Percentiles rank a stretch among this genome's conserved stretches.
These are phyloP conservation scores for Monilinia vaccinii-corymbosi DNA, from an alignment of 2,329 filamentous ascomycete genomes.

Conservation along the genomic window DNA sequence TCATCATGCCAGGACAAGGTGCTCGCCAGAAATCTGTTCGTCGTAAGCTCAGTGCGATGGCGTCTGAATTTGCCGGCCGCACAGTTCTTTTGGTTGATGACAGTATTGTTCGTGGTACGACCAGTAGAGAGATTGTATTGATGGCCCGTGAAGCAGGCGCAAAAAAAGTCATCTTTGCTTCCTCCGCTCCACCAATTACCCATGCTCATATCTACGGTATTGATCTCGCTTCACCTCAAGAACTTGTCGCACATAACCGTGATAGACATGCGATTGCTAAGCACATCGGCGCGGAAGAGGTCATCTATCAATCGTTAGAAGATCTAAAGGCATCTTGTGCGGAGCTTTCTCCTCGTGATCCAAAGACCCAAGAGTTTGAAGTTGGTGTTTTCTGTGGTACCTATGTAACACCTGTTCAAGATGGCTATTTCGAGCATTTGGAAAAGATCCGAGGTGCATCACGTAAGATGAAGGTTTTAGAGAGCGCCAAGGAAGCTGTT, in stretches of 20 bases:
- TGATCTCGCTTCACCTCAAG: conserved; percentile 61
- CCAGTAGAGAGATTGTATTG: conserved; percentile 65
- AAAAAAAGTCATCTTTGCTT: conserved; percentile 72
- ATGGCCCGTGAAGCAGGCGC: conserved; percentile 84
- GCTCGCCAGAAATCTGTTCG: conserved; percentile 77
- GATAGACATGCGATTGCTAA: conserved; percentile 51
- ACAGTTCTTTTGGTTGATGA: conserved; percentile 83
- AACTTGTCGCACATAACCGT: conserved; percentile 63
- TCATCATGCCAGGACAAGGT: conserved; percentile 78
- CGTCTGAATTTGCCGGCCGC: conserved; percentile 71
- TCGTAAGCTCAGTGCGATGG: conserved; percentile 81
- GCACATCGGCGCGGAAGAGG: conserved; percentile 63
- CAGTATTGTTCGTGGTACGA: conserved; percentile 81
- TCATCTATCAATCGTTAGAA: conserved; percentile 68
- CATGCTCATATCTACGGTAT: conserved; percentile 84
- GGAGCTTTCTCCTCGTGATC: conserved; percentile 53
- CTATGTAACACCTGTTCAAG: conserved; percentile 72
- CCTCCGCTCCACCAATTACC: conserved; percentile 72
- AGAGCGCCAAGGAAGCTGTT: conserved; percentile 55
- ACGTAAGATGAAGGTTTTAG: conserved; percentile 56
- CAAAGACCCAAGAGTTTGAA: conserved; percentile 60
- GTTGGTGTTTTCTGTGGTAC: conserved; percentile 86
- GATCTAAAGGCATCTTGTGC: conserved; percentile 75
- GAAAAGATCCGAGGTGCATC: conserved; percentile 63
- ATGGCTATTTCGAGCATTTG: conserved; percentile 75